These are phyloP conservation scores for Xylariaceae sp. DNA, from an alignment of 2,329 filamentous ascomycete genomes.

Conservation along the genomic window DNA sequence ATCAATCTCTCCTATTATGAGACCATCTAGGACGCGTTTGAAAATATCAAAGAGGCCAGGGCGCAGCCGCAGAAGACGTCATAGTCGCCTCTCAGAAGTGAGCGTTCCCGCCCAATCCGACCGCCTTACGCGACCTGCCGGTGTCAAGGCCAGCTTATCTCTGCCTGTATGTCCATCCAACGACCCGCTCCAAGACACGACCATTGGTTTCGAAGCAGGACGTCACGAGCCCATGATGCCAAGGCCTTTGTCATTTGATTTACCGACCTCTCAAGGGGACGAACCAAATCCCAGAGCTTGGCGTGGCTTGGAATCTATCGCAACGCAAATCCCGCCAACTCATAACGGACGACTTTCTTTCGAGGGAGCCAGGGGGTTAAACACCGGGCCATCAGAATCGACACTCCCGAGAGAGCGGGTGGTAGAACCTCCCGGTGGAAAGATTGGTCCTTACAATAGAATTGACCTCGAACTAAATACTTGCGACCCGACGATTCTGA, in stretches of 20 bases:
- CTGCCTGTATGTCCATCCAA: slow-evolving; percentile 7
- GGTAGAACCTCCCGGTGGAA: slow-evolving; percentile 2
- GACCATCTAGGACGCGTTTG: slow-evolving; percentile 10
- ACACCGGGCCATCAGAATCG: slow-evolving; percentile 1
- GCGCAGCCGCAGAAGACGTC: slow-evolving; percentile 20
- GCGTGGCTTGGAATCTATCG: neutral
- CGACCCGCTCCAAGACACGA: slow-evolving; percentile 16
- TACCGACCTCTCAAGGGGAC: neutral
- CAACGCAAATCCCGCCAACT: neutral
- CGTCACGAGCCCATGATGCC: slow-evolving; percentile 8
- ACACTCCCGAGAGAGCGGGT: slow-evolving; percentile 15
- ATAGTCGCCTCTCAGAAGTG: slow-evolving; percentile 29
- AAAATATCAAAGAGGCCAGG: slow-evolving; percentile 17
- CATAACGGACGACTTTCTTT: neutral
- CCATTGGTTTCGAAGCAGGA: neutral
- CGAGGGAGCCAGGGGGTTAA: neutral
- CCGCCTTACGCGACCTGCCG: slow-evolving; percentile 9
- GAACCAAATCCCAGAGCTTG: neutral
- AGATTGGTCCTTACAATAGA: neutral
- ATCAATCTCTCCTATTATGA: slow-evolving; percentile 10
- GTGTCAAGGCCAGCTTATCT: neutral
- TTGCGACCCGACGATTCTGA: neutral
- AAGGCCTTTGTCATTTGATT: slow-evolving; percentile 9
- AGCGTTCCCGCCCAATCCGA: slow-evolving; percentile 27
- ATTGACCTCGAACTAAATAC: neutral